Percentiles rank a stretch among this genome's conserved stretches.
These are phyloP conservation scores for Chytriomyces confervae DNA, from an alignment of 192 early-diverging fungal species.

Conservation along the genomic window DNA sequence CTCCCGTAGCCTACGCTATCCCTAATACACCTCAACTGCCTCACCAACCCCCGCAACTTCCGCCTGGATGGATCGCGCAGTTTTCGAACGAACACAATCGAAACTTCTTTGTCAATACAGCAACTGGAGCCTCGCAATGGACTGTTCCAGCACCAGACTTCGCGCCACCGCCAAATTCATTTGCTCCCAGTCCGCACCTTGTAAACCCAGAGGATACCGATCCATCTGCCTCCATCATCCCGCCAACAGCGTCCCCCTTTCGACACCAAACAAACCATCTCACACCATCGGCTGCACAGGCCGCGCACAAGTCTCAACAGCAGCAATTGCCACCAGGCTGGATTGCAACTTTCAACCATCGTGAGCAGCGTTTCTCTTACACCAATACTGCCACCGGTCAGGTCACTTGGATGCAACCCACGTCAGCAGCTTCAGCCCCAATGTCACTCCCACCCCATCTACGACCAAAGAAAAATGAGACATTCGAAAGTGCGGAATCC, in stretches of 20 bases:
- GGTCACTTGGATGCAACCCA: not conserved
- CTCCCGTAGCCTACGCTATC: not conserved
- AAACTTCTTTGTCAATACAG: slow-evolving; percentile 21
- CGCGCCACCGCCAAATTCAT: no score
- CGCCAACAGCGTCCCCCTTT: no score
- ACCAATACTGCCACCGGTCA: not conserved
- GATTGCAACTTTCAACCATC: no score
- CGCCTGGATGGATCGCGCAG: slow-evolving; percentile 12
- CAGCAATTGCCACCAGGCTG: no score
- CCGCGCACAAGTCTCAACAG: no score
- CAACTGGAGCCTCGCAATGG: not conserved
- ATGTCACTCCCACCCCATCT: no score
- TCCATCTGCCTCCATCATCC: no score
- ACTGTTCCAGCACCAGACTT: not conserved
- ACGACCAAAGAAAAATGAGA: not conserved
- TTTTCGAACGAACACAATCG: not conserved
- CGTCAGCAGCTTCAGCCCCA: not conserved
- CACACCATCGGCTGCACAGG: no score
- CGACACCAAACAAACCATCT: no score
- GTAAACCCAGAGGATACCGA: no score
- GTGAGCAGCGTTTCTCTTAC: not conserved
- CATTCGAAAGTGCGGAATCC: not conserved
- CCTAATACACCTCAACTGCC: not conserved
- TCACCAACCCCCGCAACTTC: not conserved
- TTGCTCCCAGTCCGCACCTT: no score